Evolutionary conservation across 202 grass and related monocot genomes (phyloP).

Genomic region (Zizania palustris): DNA sequence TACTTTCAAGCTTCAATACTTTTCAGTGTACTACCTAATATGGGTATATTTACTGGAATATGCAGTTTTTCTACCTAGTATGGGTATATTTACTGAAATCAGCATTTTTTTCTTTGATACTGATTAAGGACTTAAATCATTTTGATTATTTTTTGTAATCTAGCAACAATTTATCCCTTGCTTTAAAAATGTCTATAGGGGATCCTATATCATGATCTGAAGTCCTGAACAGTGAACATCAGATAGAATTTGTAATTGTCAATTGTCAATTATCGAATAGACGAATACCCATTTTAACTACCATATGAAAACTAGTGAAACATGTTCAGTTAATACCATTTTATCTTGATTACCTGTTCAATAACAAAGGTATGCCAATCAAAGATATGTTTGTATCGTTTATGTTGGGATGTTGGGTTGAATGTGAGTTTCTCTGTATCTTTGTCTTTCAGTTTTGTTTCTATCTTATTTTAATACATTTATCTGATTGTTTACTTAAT

Average conservation of each 20-base stretch:
- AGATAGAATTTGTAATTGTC: neutral
- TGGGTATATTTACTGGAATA: neutral
- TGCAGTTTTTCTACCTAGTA: neutral
- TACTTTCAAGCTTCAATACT: neutral
- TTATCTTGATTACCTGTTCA: neutral
- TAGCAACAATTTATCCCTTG: neutral
- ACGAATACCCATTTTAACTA: slow-evolving; percentile 21
- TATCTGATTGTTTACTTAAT: slow-evolving; percentile 17
- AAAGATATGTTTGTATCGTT: neutral
- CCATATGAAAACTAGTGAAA: slow-evolving; percentile 20
- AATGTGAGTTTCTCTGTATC: slow-evolving; percentile 7
- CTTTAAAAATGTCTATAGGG: neutral
- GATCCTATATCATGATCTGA: neutral
- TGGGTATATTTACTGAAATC: neutral
- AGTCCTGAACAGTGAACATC: neutral
- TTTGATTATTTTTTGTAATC: neutral
- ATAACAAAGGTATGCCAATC: neutral
- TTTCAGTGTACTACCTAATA: neutral
- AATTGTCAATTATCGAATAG: slow-evolving; percentile 3
- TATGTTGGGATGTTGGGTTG: neutral
- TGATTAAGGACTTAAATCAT: neutral
- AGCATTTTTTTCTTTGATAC: slow-evolving; percentile 1
- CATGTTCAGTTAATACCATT: neutral
- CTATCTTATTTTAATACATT: neutral
- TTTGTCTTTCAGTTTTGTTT: neutral